Evolutionary conservation across 83 land plant genomes (phyloP).

Genomic region (Diphasiastrum complanatum): DNA sequence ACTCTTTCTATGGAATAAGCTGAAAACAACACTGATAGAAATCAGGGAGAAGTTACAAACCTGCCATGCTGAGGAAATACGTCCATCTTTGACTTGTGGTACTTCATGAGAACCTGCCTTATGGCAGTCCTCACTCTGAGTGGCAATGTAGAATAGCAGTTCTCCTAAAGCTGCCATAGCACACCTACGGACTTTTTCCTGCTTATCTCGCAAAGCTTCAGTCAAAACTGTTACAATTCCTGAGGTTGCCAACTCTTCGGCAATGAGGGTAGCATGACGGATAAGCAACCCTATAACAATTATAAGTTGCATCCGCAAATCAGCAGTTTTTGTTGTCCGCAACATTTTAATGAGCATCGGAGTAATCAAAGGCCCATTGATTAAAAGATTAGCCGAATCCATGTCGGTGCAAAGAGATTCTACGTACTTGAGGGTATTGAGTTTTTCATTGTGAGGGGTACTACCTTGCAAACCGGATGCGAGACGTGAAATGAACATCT

Average conservation of each 20-base stretch:
- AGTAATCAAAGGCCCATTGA: constrained; percentile 82
- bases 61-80: constrained; percentile 71
- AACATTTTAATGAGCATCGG: constrained; percentile 81
- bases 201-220: constrained; percentile 83
- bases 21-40: background rate
- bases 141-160: constrained; percentile 81
- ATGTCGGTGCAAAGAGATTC: constrained; percentile 68
- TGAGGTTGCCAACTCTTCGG: constrained; percentile 75
- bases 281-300: constrained; percentile 77
- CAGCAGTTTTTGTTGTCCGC: constrained; percentile 57
- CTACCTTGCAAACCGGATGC: constrained; percentile 47
- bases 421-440: constrained; percentile 70
- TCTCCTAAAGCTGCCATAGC: constrained; percentile 99
- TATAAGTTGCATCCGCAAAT: constrained; percentile 64
- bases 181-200: constrained; percentile 90
- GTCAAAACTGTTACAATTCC: constrained; percentile 76
- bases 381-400: constrained; percentile 78
- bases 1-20: background rate
- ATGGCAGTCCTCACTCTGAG: constrained; percentile 49
- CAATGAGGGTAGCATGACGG: constrained; percentile 82
- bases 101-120: constrained; percentile 45
- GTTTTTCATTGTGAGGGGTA: constrained; percentile 49
- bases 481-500: constrained; percentile 42
- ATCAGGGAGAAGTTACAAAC: constrained; percentile 27
- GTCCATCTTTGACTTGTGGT: constrained; percentile 60